These are phyloP conservation scores for Geoglossum glabrum DNA, from an alignment of 495 filamentous ascomycete genomes.

Conservation along the genomic window DNA sequence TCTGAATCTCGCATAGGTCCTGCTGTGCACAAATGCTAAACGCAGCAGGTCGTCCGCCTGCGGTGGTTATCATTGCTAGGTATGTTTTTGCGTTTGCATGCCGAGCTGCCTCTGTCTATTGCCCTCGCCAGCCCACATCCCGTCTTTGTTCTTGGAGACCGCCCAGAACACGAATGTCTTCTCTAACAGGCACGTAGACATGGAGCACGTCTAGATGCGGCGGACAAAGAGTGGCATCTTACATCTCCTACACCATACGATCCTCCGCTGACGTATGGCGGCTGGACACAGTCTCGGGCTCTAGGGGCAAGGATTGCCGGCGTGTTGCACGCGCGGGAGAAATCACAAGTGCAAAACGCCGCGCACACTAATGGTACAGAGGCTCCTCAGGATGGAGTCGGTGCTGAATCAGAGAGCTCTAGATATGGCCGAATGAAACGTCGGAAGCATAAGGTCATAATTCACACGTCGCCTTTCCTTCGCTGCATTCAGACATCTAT, in stretches of 20 bases:
- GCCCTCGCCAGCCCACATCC: not conserved
- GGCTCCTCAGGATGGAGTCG: not conserved
- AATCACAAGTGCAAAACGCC: constrained; percentile 11
- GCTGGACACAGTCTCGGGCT: constrained; percentile 68
- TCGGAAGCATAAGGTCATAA: constrained; percentile 52
- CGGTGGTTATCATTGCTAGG: constrained; percentile 67
- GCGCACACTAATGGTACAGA: not conserved
- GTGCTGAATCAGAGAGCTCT: not conserved
- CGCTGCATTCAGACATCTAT: constrained; percentile 87
- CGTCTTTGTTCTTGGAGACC: not conserved
- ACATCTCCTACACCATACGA: constrained; percentile 92
- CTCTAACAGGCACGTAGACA: constrained; percentile 34
- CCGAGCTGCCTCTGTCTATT: not conserved
- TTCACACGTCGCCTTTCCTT: constrained; percentile 83
- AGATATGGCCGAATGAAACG: constrained; percentile 18
- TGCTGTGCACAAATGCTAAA: not conserved
- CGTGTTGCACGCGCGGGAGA: constrained; percentile 36
- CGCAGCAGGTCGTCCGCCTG: constrained; percentile 36
- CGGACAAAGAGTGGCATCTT: constrained; percentile 86
- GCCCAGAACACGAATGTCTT: not conserved
- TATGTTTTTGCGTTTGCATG: constrained; percentile 24
- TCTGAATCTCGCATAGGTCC: not conserved
- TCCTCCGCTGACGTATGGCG: constrained; percentile 83
- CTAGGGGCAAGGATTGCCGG: constrained; percentile 62
- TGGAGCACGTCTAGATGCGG: constrained; percentile 78